Evolutionary conservation across 352 stramenopile species (phyloP).

Genomic region (Globisporangium sylvaticum): DNA sequence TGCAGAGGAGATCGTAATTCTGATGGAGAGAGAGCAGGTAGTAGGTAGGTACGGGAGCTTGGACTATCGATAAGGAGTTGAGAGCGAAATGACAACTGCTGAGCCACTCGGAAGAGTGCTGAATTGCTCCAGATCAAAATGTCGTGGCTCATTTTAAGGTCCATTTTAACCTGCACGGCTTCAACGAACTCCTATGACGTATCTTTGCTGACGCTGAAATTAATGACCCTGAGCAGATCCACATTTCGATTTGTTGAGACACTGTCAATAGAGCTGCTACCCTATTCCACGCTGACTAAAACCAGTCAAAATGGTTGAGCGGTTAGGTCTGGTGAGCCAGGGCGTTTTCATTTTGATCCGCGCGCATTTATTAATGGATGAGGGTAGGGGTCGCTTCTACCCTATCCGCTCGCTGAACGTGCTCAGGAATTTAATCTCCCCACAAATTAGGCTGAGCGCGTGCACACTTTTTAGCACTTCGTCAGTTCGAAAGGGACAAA

Average conservation of each 20-base stretch:
- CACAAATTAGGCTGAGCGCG: not conserved
- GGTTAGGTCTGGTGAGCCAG: not conserved
- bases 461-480: not conserved
- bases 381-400: not conserved
- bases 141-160: too few relatives aligned
- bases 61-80: too few relatives aligned
- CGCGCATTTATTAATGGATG: not conserved
- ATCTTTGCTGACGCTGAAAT: not conserved
- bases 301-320: not conserved
- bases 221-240: not conserved
- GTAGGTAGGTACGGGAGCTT: too few relatives aligned
- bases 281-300: not conserved
- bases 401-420: not conserved
- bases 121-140: too few relatives aligned
- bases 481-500: not conserved
- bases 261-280: not conserved
- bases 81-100: too few relatives aligned
- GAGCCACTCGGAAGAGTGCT: too few relatives aligned
- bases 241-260: not conserved
- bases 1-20: too few relatives aligned
- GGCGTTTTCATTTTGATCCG: not conserved
- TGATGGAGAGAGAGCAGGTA: too few relatives aligned
- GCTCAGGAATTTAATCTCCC: not conserved
- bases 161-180: too few relatives aligned
- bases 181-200: too few relatives aligned